These are phyloP conservation scores for Trichoderma cornu-damae DNA, from an alignment of 2,329 filamentous ascomycete genomes.

Conservation along the genomic window DNA sequence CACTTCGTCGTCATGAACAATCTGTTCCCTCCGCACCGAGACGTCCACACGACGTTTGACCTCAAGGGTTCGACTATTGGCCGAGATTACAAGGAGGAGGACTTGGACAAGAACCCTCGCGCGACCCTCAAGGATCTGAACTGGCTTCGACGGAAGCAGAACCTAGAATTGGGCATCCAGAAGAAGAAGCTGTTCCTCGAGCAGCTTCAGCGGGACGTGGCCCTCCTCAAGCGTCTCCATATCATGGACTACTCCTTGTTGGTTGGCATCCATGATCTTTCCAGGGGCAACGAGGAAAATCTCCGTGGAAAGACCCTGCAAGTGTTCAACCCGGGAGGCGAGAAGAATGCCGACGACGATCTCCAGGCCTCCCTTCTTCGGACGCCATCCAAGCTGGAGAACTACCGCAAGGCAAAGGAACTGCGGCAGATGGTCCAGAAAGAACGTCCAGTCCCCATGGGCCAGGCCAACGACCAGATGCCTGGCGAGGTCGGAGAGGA, in stretches of 20 bases:
- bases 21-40: constrained; percentile 91
- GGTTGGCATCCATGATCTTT: constrained; percentile 87
- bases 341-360: constrained; percentile 53
- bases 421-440: constrained; percentile 86
- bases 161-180: constrained; percentile 80
- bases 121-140: constrained; percentile 96
- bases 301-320: constrained; percentile 82
- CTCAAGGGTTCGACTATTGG: constrained; percentile 95
- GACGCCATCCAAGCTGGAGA: constrained; percentile 91
- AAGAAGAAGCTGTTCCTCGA: constrained; percentile 86
- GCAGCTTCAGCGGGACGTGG: constrained; percentile 83
- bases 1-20: constrained; percentile 99
- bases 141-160: constrained; percentile 80
- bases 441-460: constrained; percentile 90
- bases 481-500: constrained; percentile 79
- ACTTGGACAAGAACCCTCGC: constrained; percentile 80
- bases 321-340: constrained; percentile 87
- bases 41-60: constrained; percentile 96
- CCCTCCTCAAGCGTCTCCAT: constrained; percentile 76
- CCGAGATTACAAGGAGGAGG: constrained; percentile 83
- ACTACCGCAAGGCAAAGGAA: constrained; percentile 82
- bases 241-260: constrained; percentile 99
- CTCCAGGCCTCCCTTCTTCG: constrained; percentile 65
- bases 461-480: constrained; percentile 76
- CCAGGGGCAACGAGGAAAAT: constrained; percentile 91